phyloP scores from a whole-genome alignment of 1,284 basidiomycete genomes.

The Pulveroboletus sp. region DNA sequence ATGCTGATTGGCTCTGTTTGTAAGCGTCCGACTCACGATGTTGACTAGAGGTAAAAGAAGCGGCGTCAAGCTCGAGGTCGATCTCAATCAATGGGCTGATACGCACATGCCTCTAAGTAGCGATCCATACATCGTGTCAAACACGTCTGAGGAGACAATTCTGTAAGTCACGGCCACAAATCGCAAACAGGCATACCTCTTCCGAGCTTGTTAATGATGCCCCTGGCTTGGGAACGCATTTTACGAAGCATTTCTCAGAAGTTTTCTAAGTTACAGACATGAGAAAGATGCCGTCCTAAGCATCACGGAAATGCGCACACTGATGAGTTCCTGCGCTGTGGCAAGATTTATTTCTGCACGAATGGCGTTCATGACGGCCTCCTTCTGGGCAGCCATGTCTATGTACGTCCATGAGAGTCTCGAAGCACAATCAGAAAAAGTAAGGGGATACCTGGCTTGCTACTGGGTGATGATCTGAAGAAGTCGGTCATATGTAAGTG shows the following conservation, averaged over 20 bases:
- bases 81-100: background rate
- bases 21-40: slow-evolving; percentile 68
- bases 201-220: slow-evolving; percentile 67
- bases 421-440: background rate
- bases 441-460: slow-evolving; percentile 33
- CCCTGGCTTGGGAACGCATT: slow-evolving; percentile 78
- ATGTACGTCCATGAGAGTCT: background rate
- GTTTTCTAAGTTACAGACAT: slow-evolving; percentile 50
- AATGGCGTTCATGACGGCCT: slow-evolving; percentile 68
- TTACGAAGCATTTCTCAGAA: slow-evolving; percentile 72
- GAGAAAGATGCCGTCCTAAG: background rate
- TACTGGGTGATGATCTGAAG: slow-evolving; percentile 37
- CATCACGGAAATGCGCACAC: slow-evolving; percentile 39
- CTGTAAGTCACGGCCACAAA: background rate
- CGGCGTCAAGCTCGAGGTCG: background rate
- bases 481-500: slow-evolving; percentile 45
- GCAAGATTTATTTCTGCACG: slow-evolving; percentile 68
- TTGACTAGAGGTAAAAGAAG: slow-evolving; percentile 49
- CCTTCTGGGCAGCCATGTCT: slow-evolving; percentile 62
- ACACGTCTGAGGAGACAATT: slow-evolving; percentile 51
- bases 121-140: slow-evolving; percentile 73
- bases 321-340: slow-evolving; percentile 81
- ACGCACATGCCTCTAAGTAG: slow-evolving; percentile 81
- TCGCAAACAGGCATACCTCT: slow-evolving; percentile 46
- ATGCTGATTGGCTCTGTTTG: slow-evolving; percentile 42